Base-by-base conservation (phyloP, 257 asterid genomes). In the Solanum rostratum region DNA sequence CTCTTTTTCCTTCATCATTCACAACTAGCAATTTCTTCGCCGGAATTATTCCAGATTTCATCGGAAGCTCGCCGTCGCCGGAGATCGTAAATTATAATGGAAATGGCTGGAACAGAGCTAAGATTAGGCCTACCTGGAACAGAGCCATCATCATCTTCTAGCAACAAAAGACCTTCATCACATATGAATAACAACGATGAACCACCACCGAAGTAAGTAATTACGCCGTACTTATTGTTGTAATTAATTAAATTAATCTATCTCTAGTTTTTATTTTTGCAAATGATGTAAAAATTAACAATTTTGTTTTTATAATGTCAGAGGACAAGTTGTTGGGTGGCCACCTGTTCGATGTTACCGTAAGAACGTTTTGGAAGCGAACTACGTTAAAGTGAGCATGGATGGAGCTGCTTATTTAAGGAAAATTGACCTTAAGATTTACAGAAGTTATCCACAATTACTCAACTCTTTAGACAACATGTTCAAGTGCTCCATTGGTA, bases 391-490 rank as follows among this genome's bases (percentile, higher is more conserved):
- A 84, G 99, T 96, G 85, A 93, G 99, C 89, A 93, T 96, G 99
- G 99, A 96, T 82, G 99, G 99, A 68, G 99, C 97, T 65, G 97
- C 99, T 6, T 96, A 91, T 74, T 60, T 96, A 1, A 92, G 99
- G 84, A 96, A 96, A 85, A 88, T 96, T 19, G 97, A 96, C 63
- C 89, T 96, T 14, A 91, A 89, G 80, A 86, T 83, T 13, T 93
- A 92, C 87, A 87, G 88, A 22, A 91, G 90, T 66, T 96, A 96
- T 85, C 73, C 89, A 2, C 97, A 95, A 55, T 86, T 96, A 16
- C 90, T 96, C 27, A 83, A 86, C 85, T 98, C 91, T 3, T 87
- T 94, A 83, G 92, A 93, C 82, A 85, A 80, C 85, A 93, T 96
- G 99, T 93, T 96, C 92, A 94, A 92, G 88, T 96, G 97, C 91